Evolutionary conservation across 192 early-diverging fungal species (phyloP).

Genomic region (Borealophlyctis nickersoniae): DNA sequence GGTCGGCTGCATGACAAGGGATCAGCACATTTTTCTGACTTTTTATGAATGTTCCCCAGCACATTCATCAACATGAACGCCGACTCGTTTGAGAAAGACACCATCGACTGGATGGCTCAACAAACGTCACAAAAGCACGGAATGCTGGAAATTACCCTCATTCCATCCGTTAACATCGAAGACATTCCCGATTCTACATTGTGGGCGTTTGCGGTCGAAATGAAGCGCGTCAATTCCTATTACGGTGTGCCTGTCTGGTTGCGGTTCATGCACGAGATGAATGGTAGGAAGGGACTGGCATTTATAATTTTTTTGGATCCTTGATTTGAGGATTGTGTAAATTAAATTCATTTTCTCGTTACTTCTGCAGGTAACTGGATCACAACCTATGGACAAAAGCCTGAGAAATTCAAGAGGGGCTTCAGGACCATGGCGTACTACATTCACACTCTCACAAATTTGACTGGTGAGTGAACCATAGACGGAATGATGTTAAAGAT

Average conservation of each 20-base stretch:
- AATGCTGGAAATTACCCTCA: slow-evolving; percentile 35
- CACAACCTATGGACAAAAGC: slow-evolving; percentile 29
- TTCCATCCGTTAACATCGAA: neutral
- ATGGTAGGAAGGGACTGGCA: slow-evolving; percentile 31
- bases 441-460: slow-evolving; percentile 32
- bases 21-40: too few species aligned
- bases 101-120: slow-evolving; percentile 32
- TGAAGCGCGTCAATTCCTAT: slow-evolving; percentile 19
- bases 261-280: slow-evolving; percentile 45
- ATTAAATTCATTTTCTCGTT: too few species aligned
- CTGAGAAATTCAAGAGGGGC: slow-evolving; percentile 16
- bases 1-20: neutral
- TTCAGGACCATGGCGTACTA: slow-evolving; percentile 32
- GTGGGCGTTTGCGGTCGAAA: slow-evolving; percentile 11
- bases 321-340: too few species aligned
- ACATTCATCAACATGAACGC: slow-evolving; percentile 14
- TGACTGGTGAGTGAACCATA: slow-evolving; percentile 28
- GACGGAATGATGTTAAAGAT: neutral
- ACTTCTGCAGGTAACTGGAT: neutral
- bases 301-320: too few species aligned
- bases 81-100: slow-evolving; percentile 14
- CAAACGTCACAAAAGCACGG: slow-evolving; percentile 13
- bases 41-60: neutral
- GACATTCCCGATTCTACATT: slow-evolving; percentile 12
- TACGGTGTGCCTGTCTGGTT: slow-evolving; percentile 38